Percentiles rank a stretch among this genome's conserved stretches.
Evolutionary conservation across 2,329 filamentous ascomycete species (phyloP).

Genomic region (Fusarium chlamydosporum): DNA sequence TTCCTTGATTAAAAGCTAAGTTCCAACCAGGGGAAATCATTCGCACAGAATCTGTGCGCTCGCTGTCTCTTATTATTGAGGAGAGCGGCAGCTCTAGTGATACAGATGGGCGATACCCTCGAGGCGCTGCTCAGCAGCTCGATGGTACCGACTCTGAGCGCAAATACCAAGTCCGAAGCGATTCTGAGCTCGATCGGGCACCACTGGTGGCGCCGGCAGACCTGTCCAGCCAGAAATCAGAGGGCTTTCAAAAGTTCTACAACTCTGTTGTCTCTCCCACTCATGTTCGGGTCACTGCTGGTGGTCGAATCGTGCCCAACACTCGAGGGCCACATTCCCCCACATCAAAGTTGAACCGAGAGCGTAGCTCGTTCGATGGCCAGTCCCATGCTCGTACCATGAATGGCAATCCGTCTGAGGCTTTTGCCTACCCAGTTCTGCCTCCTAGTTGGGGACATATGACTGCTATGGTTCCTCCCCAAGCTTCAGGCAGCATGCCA

Average conservation of each 20-base stretch:
- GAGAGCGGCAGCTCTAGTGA: constrained; percentile 42
- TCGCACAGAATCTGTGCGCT: constrained; percentile 47
- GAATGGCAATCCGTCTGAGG: constrained; percentile 44
- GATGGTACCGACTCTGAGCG: constrained; percentile 61
- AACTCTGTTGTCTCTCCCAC: constrained; percentile 77
- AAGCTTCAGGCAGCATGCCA: constrained; percentile 51
- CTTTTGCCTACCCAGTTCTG: constrained; percentile 46
- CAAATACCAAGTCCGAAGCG: constrained; percentile 63
- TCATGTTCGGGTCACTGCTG: constrained; percentile 76
- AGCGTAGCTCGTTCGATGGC: constrained; percentile 52
- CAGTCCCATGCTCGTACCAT: constrained; percentile 37
- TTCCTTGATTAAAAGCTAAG: constrained; percentile 20
- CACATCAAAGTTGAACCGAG: constrained; percentile 65
- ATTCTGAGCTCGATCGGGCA: constrained; percentile 60
- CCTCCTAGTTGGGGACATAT: constrained; percentile 52
- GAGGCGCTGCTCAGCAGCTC: constrained; percentile 51
- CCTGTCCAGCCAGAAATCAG: constrained; percentile 68
- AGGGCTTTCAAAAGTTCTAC: constrained; percentile 78
- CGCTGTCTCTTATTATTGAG: constrained; percentile 53
- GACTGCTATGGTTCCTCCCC: constrained; percentile 53
- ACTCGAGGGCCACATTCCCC: constrained; percentile 68
- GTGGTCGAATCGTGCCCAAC: constrained; percentile 76
- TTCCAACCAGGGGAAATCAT: constrained; percentile 52
- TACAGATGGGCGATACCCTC: constrained; percentile 28
- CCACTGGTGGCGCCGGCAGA: constrained; percentile 69